Evolutionary conservation across 2,329 filamentous ascomycete species (phyloP).

Genomic region (Beauveria sp.): DNA sequence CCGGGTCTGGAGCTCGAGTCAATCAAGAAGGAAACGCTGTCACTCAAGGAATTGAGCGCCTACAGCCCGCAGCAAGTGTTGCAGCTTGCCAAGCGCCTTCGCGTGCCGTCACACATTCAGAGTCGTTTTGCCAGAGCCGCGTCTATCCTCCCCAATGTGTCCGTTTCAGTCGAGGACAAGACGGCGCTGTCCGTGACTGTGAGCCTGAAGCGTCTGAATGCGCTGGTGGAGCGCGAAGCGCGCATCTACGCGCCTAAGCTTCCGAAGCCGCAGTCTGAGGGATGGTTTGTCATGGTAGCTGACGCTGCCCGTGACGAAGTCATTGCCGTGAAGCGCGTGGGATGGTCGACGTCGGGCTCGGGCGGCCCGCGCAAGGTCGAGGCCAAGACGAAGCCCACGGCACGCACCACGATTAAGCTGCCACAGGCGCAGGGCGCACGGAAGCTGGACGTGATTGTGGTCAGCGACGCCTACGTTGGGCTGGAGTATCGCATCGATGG

Average conservation of each 20-base stretch:
- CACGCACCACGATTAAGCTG: slow-evolving; percentile 53
- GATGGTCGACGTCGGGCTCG: slow-evolving; percentile 47
- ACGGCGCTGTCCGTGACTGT: slow-evolving; percentile 59
- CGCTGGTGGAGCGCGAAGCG: slow-evolving; percentile 55
- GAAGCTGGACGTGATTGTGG: slow-evolving; percentile 64
- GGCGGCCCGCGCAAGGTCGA: slow-evolving; percentile 24
- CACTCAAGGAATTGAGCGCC: slow-evolving; percentile 30
- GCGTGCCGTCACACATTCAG: slow-evolving; percentile 37
- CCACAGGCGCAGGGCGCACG: slow-evolving; percentile 37
- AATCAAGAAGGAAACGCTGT: slow-evolving; percentile 35
- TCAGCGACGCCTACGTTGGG: slow-evolving; percentile 83
- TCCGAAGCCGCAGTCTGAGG: slow-evolving; percentile 90
- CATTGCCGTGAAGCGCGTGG: slow-evolving; percentile 76
- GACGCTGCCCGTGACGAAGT: slow-evolving; percentile 65
- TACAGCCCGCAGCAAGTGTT: slow-evolving; percentile 28
- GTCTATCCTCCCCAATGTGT: slow-evolving; percentile 60
- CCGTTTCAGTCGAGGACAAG: slow-evolving; percentile 51
- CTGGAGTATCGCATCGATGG: slow-evolving; percentile 49
- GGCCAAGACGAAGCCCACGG: slow-evolving; percentile 40
- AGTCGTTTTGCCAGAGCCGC: slow-evolving; percentile 50
- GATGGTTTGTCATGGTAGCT: slow-evolving; percentile 79
- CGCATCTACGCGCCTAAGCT: slow-evolving; percentile 82
- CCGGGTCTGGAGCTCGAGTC: slow-evolving; percentile 54
- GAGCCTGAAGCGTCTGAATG: slow-evolving; percentile 58
- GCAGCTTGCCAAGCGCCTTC: slow-evolving; percentile 43